These are phyloP conservation scores for Fusarium sp. DNA, from an alignment of 2,329 filamentous ascomycete genomes.

Conservation along the genomic window DNA sequence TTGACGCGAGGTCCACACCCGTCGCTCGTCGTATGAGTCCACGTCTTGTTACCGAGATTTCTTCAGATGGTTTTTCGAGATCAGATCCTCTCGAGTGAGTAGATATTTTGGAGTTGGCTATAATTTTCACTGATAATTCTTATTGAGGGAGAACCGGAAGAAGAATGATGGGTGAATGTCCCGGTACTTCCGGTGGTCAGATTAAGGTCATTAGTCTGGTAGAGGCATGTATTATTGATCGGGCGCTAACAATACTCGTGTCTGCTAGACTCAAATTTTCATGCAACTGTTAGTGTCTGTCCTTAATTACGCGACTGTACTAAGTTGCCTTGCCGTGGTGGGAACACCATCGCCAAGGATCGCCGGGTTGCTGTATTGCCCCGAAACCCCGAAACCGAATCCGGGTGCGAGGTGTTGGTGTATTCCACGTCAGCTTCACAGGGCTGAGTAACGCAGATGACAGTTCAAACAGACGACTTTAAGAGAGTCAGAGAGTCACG, in stretches of 20 bases:
- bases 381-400: slow-evolving; percentile 1
- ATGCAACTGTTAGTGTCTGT: not conserved
- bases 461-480: not conserved
- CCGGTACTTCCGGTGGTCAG: not conserved
- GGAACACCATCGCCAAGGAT: not conserved
- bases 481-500: not conserved
- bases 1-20: not conserved
- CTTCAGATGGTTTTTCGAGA: not conserved
- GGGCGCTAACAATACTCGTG: not conserved
- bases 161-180: not conserved
- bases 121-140: not conserved
- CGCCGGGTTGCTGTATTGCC: not conserved
- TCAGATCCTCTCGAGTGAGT: not conserved
- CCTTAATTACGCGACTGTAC: not conserved
- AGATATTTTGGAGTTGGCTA: not conserved
- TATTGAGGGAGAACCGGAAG: not conserved
- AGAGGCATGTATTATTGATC: not conserved
- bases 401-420: not conserved
- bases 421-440: not conserved
- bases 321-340: not conserved
- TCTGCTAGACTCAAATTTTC: not conserved
- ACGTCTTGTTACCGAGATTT: not conserved
- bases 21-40: not conserved
- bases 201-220: not conserved
- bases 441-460: not conserved